Evolutionary conservation across 495 filamentous ascomycete genomes (phyloP), one percentile per base, ranked within the genome.

Genomic region (Penicillium paxilli): DNA sequence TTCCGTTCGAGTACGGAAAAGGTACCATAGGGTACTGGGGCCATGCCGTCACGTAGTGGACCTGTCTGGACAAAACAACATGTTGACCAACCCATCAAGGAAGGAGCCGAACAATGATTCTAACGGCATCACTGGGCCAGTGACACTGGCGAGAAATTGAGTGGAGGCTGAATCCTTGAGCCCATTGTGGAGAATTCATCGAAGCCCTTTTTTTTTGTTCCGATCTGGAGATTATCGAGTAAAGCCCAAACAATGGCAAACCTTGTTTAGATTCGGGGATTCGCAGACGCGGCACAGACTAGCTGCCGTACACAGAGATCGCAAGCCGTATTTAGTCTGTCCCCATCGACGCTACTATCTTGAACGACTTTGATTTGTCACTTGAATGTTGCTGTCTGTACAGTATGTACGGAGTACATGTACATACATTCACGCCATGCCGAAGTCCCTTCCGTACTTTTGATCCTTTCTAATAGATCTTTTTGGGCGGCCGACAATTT

Each of bases 331-430:
- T 35, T 42, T 45, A 47, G 49, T 57, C 52, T 52, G 50, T 35
- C 47, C 49, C 47, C 49, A 59, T 44, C 42, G 19, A 38, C 44
- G 47, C 26, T 66, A 54, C 55, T 47, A 56, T 57, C 47, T 38
- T 57, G 60, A 61, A 59, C 52, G 49, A 66, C 52, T 52, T 47
- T 58, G 10, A 54, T 52, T 41, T 40, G 54, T 44, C 48, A 8
- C 19, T 42, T 12, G 20, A 23, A 23, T 22, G 8, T n/a, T 10
- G 40, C 40, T 22, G 19, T 42, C 20, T 23, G n/a, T n/a, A n/a
- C n/a, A n/a, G n/a, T n/a, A n/a, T n/a, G n/a, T n/a, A n/a, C n/a
- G n/a, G n/a, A n/a, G n/a, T n/a, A n/a, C n/a, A n/a, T n/a, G n/a
- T n/a, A n/a, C n/a, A n/a, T n/a, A 11, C 19, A 22, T 14, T 5